These are phyloP conservation scores for Cetradonia linearis DNA, from an alignment of 495 filamentous ascomycete species.

Conservation along the genomic window DNA sequence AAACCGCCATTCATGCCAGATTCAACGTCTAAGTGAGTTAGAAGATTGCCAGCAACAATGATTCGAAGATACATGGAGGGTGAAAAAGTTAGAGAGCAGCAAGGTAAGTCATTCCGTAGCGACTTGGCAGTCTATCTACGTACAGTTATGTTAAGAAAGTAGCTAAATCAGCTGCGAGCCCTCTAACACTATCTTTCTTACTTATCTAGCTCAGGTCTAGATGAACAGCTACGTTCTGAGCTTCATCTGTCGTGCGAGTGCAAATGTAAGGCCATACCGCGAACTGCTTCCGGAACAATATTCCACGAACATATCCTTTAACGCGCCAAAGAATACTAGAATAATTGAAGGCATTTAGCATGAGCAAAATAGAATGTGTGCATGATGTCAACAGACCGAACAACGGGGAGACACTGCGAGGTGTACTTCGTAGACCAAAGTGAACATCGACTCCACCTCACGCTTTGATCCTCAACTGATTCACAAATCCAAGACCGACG, in stretches of 20 bases:
- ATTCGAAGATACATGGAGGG: not conserved
- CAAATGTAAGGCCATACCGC: not conserved
- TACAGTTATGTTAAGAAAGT: not conserved
- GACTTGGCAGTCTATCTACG: not conserved
- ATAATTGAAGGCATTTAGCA: not conserved
- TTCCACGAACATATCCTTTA: not conserved
- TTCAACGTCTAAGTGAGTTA: not conserved
- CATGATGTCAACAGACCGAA: not conserved
- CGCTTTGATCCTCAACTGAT: slow-evolving; percentile 10
- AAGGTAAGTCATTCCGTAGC: not conserved
- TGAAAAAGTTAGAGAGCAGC: not conserved
- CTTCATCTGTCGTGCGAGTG: not conserved
- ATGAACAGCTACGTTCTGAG: not conserved
- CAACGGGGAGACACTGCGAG: not conserved
- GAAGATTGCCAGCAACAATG: not conserved
- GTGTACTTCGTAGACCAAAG: not conserved
- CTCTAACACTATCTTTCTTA: not conserved
- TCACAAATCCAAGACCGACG: slow-evolving; percentile 12
- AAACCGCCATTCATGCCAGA: not conserved
- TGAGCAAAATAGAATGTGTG: not conserved
- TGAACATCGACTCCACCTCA: slow-evolving; percentile 1
- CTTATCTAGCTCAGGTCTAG: not conserved
- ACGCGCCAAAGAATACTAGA: not conserved
- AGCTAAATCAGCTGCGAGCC: not conserved
- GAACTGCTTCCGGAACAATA: not conserved